phyloP scores from a whole-genome alignment of 1,284 basidiomycete genomes.

The Vanrija sp. region DNA sequence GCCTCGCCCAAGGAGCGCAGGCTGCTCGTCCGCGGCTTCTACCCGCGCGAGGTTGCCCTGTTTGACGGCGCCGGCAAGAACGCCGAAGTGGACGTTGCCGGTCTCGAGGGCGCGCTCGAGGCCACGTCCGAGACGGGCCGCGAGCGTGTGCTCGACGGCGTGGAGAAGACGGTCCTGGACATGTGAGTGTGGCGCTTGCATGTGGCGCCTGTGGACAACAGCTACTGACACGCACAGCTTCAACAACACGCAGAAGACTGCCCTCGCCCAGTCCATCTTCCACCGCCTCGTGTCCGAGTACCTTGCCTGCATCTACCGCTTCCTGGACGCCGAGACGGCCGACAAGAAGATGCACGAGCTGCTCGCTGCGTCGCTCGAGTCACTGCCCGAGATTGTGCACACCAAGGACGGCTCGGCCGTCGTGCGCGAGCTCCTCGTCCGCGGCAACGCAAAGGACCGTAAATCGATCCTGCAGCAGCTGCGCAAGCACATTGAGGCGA shows the following conservation, averaged over 20 bases:
- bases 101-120: constrained; percentile 64
- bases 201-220: neutral
- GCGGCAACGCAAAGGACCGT: constrained; percentile 78
- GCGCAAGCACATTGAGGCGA: constrained; percentile 77
- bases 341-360: constrained; percentile 49
- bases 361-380: constrained; percentile 61
- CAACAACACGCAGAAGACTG: constrained; percentile 83
- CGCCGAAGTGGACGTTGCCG: constrained; percentile 41
- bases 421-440: constrained; percentile 74
- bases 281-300: constrained; percentile 61
- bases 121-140: constrained; percentile 61
- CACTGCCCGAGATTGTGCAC: constrained; percentile 83
- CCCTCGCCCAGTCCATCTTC: constrained; percentile 75
- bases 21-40: constrained; percentile 75
- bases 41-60: constrained; percentile 75
- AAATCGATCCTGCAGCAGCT: constrained; percentile 81
- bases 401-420: constrained; percentile 83
- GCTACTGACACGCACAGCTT: constrained; percentile 55
- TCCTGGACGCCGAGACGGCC: constrained; percentile 39
- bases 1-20: constrained; percentile 75
- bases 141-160: constrained; percentile 61
- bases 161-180: constrained; percentile 69
- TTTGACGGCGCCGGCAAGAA: constrained; percentile 63
- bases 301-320: constrained; percentile 45
- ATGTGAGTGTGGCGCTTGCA: constrained; percentile 60